These are phyloP conservation scores for Ceratocystis papillata DNA, from an alignment of 2,329 filamentous ascomycete genomes.

Conservation along the genomic window DNA sequence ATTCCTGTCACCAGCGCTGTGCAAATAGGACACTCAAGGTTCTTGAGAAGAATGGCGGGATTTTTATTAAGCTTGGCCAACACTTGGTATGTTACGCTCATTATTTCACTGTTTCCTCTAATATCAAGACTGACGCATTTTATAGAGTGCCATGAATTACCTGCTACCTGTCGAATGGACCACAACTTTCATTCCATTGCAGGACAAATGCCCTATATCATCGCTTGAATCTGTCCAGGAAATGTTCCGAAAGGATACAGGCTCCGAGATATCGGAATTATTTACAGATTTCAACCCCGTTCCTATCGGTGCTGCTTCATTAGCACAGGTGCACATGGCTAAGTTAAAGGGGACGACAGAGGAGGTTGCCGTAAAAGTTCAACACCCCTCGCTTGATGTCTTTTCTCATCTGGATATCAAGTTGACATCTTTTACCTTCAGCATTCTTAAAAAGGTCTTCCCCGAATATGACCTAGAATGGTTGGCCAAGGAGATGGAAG, in stretches of 20 bases:
- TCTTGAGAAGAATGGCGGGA: constrained; percentile 90
- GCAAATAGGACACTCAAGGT: constrained; percentile 76
- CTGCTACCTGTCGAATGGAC: constrained; percentile 87
- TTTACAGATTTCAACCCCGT: constrained; percentile 73
- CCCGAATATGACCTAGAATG: constrained; percentile 96
- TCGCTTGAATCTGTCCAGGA: constrained; percentile 74
- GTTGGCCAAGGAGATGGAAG: constrained; percentile 87
- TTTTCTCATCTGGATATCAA: constrained; percentile 83
- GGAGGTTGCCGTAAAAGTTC: constrained; percentile 90
- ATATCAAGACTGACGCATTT: neutral
- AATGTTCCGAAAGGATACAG: constrained; percentile 80
- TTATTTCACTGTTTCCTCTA: neutral
- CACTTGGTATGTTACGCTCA: constrained; percentile 51
- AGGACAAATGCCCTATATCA: constrained; percentile 91
- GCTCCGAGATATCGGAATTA: constrained; percentile 63
- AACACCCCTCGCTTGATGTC: constrained; percentile 79
- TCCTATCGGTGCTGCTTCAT: constrained; percentile 83
- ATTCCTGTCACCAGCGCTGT: constrained; percentile 83
- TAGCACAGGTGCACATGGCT: constrained; percentile 89
- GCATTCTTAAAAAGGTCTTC: constrained; percentile 81
- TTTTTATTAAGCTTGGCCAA: constrained; percentile 96
- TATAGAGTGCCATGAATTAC: constrained; percentile 83
- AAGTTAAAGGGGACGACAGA: constrained; percentile 70
- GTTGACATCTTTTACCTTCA: constrained; percentile 80
- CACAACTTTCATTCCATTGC: constrained; percentile 85